A percentile compares a stretch with the other conserved stretches of the same genome.
Evolutionary conservation across 2,329 filamentous ascomycete genomes (phyloP).

Genomic region (Diaporthe helianthi): DNA sequence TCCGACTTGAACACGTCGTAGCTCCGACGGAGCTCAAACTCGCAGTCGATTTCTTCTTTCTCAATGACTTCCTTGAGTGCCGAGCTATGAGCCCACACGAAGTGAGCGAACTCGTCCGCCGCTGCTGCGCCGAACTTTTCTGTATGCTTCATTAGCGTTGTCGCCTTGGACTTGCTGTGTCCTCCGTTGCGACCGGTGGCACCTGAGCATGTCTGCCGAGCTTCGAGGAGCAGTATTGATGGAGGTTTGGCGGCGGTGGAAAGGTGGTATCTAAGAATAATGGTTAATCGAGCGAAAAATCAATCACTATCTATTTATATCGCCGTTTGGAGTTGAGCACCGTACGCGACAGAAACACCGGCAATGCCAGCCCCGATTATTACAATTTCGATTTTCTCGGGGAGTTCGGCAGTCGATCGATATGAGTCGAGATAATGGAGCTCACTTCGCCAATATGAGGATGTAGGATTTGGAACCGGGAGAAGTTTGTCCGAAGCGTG

Average conservation of each 20-base stretch:
- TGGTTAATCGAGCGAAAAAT: not conserved
- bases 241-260: conserved; percentile 22
- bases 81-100: conserved; percentile 23
- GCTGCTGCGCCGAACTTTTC: conserved; percentile 13
- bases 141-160: not conserved
- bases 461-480: conserved; percentile 29
- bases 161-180: conserved; percentile 25
- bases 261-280: conserved; percentile 21
- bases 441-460: conserved; percentile 33
- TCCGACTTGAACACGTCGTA: conserved; percentile 29
- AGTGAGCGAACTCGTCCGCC: conserved; percentile 20
- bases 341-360: conserved; percentile 30
- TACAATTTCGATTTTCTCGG: conserved; percentile 13
- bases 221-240: conserved; percentile 29
- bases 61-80: conserved; percentile 31
- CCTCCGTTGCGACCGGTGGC: conserved; percentile 34
- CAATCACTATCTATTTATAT: not conserved
- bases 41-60: conserved; percentile 25
- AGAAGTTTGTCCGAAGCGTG: not conserved
- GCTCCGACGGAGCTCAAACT: conserved; percentile 30
- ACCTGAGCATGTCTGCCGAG: conserved; percentile 32
- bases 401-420: conserved; percentile 28
- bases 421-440: conserved; percentile 31
- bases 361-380: conserved; percentile 32
- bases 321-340: not conserved